phyloP scores from a whole-genome alignment of 1,139 yeast species.

The Geotrichum aggregatum region DNA sequence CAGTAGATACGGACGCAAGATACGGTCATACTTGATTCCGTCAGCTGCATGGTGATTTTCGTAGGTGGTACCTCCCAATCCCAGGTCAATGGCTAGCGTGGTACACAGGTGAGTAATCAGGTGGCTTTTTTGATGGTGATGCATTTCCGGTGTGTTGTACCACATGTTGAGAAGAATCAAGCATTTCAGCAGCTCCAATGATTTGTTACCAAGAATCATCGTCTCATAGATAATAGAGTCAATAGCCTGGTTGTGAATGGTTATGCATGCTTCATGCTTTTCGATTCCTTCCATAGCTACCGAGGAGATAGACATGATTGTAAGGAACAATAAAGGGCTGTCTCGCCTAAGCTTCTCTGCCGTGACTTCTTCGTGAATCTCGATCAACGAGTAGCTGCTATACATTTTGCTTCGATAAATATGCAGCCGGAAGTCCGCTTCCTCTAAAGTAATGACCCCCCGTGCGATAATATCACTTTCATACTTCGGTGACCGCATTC shows the following conservation, averaged over 20 bases:
- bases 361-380: constrained; percentile 44
- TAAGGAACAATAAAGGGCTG: constrained; percentile 59
- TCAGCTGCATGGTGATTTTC: constrained; percentile 19
- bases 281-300: constrained; percentile 37
- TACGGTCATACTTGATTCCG: constrained; percentile 33
- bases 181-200: constrained; percentile 62
- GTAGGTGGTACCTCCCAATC: constrained; percentile 49
- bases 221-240: constrained; percentile 58
- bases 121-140: constrained; percentile 73
- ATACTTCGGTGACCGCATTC: constrained; percentile 28
- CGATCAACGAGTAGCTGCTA: constrained; percentile 51
- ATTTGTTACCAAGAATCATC: constrained; percentile 67
- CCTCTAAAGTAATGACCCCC: constrained; percentile 36
- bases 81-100: constrained; percentile 71
- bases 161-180: constrained; percentile 62
- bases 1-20: constrained; percentile 40
- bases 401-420: constrained; percentile 32
- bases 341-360: constrained; percentile 48
- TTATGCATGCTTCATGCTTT: constrained; percentile 9
- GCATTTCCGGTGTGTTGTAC: constrained; percentile 81
- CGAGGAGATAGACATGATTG: constrained; percentile 62
- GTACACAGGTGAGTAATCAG: constrained; percentile 62
- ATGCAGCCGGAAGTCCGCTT: constrained; percentile 34
- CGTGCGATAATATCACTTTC: constrained; percentile 35
- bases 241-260: constrained; percentile 17